phyloP scores from a whole-genome alignment of 2,329 filamentous ascomycete species.

The Diaporthe eres region DNA sequence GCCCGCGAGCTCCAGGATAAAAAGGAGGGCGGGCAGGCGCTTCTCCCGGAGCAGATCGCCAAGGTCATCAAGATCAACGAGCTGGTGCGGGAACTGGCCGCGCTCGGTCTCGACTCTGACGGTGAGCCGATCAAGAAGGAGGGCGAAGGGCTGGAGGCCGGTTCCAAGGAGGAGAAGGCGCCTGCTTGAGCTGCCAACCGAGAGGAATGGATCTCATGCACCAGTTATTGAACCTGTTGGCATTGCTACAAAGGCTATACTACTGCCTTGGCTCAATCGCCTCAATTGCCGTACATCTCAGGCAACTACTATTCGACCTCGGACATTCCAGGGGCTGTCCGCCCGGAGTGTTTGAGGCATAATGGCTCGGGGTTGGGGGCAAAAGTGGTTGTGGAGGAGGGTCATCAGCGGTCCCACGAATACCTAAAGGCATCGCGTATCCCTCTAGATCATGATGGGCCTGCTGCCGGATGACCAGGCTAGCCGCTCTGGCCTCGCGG shows the following conservation, averaged over 20 bases:
- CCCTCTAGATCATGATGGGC: neutral
- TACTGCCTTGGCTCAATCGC: neutral
- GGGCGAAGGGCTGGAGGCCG: conserved; percentile 22
- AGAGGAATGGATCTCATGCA: neutral
- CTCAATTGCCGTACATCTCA: neutral
- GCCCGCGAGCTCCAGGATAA: conserved; percentile 91
- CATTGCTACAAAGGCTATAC: neutral
- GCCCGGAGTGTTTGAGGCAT: neutral
- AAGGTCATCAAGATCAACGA: conserved; percentile 99
- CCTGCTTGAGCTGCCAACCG: conserved; percentile 30
- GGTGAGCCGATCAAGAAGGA: conserved; percentile 65
- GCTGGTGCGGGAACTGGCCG: conserved; percentile 88
- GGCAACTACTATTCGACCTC: neutral
- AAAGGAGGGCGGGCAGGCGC: conserved; percentile 85
- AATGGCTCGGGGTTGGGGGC: neutral
- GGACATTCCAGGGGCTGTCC: neutral
- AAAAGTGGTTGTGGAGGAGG: neutral
- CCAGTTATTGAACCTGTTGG: neutral
- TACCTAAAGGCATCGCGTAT: neutral
- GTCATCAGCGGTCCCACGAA: neutral
- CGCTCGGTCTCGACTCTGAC: conserved; percentile 85
- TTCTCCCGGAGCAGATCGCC: conserved; percentile 94
- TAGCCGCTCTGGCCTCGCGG: neutral
- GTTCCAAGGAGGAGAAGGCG: conserved; percentile 37
- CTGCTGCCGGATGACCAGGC: neutral